Conservation (phyloP, 2,329 filamentous ascomycete genomes). For the Penicillium sp. region DNA sequence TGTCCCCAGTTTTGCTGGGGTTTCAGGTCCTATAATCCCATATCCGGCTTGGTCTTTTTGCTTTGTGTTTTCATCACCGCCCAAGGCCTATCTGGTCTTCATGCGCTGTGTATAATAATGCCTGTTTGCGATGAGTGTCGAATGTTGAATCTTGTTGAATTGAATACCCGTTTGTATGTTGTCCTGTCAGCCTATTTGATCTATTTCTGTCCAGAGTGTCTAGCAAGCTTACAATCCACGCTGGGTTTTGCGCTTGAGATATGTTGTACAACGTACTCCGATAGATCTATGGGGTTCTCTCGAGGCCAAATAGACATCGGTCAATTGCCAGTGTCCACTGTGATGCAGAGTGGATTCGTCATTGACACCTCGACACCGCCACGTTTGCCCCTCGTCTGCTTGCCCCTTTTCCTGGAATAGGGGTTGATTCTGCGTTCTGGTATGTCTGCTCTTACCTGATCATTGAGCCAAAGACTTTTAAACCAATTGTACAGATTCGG, state of each 20-base stretch:
- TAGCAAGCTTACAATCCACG: neutral
- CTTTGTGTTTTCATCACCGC: slow-evolving; percentile 16
- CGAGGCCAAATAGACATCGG: neutral
- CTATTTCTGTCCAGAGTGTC: slow-evolving; percentile 7
- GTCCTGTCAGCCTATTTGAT: neutral
- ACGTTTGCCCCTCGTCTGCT: slow-evolving; percentile 12
- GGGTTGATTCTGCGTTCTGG: neutral
- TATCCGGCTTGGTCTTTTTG: slow-evolving; percentile 8
- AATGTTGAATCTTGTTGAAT: slow-evolving; percentile 10
- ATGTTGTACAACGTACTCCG: too few species aligned
- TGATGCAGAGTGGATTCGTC: slow-evolving; percentile 6
- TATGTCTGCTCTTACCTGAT: too few species aligned
- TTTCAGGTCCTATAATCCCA: slow-evolving; percentile 14
- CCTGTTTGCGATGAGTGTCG: slow-evolving; percentile 9
- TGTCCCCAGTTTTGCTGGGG: slow-evolving; percentile 2
- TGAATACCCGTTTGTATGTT: slow-evolving; percentile 23
- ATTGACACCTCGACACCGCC: slow-evolving; percentile 12
- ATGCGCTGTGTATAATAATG: slow-evolving; percentile 29
- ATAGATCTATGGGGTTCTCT: neutral
- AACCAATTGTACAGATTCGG: neutral
- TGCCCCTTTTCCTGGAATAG: neutral
- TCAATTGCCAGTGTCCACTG: slow-evolving; percentile 2
- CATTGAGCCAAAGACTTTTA: neutral
- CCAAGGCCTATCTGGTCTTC: slow-evolving; percentile 11
- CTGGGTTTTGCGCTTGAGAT: neutral